These are phyloP conservation scores for Diplogelasinospora grovesii DNA, from an alignment of 495 filamentous ascomycete genomes.

Conservation along the genomic window DNA sequence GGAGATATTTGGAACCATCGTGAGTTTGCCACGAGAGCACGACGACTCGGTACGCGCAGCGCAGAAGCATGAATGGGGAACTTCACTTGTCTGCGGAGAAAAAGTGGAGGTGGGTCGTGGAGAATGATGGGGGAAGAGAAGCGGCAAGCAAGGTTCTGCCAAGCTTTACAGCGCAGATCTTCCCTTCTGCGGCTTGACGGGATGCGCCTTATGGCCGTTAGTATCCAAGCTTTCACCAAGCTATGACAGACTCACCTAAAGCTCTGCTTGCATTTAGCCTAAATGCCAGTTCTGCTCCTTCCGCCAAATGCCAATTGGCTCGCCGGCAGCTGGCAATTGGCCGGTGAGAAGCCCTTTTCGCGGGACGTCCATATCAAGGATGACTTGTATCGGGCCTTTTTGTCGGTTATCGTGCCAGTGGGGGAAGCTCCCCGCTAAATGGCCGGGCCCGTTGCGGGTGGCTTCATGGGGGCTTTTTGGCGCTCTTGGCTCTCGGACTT, in stretches of 20 bases:
- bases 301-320: constrained; percentile 8
- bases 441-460: constrained; percentile 7
- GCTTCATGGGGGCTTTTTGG: constrained; percentile 7
- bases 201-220: too few species aligned
- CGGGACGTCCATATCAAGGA: constrained; percentile 5
- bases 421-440: constrained; percentile 1
- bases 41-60: too few species aligned
- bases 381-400: constrained; percentile 19
- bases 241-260: not conserved
- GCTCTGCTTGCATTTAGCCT: constrained; percentile 15
- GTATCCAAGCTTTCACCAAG: too few species aligned
- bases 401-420: constrained; percentile 12
- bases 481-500: constrained; percentile 12
- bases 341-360: constrained; percentile 2
- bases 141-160: not conserved
- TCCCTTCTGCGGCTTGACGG: not conserved
- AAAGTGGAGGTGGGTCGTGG: not conserved
- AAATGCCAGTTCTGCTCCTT: constrained; percentile 9
- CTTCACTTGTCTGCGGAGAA: not conserved
- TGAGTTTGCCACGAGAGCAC: too few species aligned
- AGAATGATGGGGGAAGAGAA: not conserved
- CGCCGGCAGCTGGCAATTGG: not conserved
- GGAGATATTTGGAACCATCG: too few species aligned
- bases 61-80: too few species aligned
- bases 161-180: constrained; percentile 1